phyloP scores from a whole-genome alignment of 2,329 filamentous ascomycete genomes.

The Paraconiothyrium brasiliense region DNA sequence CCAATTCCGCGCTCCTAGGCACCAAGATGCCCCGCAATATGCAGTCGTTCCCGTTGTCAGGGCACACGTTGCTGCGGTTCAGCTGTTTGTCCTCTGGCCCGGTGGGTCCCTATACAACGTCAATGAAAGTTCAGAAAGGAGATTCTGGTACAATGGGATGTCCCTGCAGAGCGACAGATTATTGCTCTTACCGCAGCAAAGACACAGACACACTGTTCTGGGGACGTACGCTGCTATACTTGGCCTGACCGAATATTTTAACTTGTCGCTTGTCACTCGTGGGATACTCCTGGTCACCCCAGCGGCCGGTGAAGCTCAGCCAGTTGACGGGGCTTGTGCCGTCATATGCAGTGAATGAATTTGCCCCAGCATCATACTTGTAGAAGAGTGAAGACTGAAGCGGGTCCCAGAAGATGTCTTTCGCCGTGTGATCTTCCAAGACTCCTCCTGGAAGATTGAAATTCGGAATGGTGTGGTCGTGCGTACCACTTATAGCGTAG shows the following conservation, averaged over 20 bases:
- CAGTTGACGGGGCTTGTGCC: constrained; percentile 61
- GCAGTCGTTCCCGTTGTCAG: constrained; percentile 58
- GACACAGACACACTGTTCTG: neutral
- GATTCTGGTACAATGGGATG: too few species aligned
- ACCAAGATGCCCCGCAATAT: constrained; percentile 54
- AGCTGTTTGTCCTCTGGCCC: constrained; percentile 69
- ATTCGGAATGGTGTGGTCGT: constrained; percentile 71
- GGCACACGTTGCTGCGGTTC: constrained; percentile 66
- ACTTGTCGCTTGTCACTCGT: constrained; percentile 60
- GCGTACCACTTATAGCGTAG: constrained; percentile 67
- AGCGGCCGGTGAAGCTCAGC: constrained; percentile 66
- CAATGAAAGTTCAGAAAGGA: neutral
- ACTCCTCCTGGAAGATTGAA: constrained; percentile 64
- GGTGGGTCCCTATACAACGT: constrained; percentile 61
- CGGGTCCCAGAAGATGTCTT: constrained; percentile 69
- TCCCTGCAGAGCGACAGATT: too few species aligned
- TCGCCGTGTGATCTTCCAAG: constrained; percentile 64
- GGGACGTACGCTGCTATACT: neutral
- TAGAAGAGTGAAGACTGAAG: constrained; percentile 65
- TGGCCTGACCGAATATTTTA: constrained; percentile 47
- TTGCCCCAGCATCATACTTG: constrained; percentile 56
- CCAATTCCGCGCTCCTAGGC: constrained; percentile 31
- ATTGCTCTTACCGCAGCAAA: too few species aligned
- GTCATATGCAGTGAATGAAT: constrained; percentile 60
- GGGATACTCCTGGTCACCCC: constrained; percentile 70